phyloP scores from a whole-genome alignment of 495 filamentous ascomycete genomes.

The Xylaria palmicola region DNA sequence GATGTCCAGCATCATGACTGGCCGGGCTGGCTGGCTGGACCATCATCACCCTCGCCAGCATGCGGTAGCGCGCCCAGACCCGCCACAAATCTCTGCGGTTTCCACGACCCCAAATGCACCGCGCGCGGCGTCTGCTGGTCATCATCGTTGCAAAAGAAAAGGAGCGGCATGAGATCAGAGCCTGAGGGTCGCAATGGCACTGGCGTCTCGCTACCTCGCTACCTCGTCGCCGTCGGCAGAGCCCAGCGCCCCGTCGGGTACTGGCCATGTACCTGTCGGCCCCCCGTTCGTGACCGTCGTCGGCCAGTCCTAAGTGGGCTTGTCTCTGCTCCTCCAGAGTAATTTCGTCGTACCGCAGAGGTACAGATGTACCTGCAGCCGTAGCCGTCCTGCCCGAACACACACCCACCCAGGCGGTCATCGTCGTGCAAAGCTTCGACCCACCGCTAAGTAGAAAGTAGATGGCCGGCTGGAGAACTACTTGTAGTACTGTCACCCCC shows the following conservation, averaged over 20 bases:
- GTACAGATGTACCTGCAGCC: conserved; percentile 23
- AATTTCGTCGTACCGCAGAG: conserved; percentile 19
- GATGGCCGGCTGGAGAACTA: conserved; percentile 18
- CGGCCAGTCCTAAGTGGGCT: conserved; percentile 15
- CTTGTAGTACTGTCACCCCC: conserved; percentile 34
- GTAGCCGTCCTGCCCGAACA: conserved; percentile 18
- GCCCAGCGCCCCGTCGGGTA: conserved; percentile 10
- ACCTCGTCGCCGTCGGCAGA: neutral
- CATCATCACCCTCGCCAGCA: conserved; percentile 6
- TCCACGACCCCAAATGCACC: conserved; percentile 14
- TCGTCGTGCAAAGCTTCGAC: conserved; percentile 16
- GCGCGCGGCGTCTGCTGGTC: conserved; percentile 18
- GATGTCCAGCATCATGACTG: conserved; percentile 8
- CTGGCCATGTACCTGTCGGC: conserved; percentile 8
- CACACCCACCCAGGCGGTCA: conserved; percentile 14
- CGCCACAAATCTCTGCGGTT: conserved; percentile 18
- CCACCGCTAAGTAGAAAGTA: conserved; percentile 10
- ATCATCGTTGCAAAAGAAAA: conserved; percentile 16
- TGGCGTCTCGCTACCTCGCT: neutral
- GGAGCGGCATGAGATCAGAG: conserved; percentile 15
- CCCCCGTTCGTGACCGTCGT: conserved; percentile 12
- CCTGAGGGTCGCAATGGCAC: neutral
- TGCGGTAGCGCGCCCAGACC: conserved; percentile 18
- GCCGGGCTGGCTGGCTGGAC: conserved; percentile 16
- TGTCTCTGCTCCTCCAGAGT: conserved; percentile 8